A percentile compares a stretch with the other conserved stretches of the same genome.
Conservation (phyloP, 1,139 yeast genomes). For the Scheffersomyces segobiensis region DNA sequence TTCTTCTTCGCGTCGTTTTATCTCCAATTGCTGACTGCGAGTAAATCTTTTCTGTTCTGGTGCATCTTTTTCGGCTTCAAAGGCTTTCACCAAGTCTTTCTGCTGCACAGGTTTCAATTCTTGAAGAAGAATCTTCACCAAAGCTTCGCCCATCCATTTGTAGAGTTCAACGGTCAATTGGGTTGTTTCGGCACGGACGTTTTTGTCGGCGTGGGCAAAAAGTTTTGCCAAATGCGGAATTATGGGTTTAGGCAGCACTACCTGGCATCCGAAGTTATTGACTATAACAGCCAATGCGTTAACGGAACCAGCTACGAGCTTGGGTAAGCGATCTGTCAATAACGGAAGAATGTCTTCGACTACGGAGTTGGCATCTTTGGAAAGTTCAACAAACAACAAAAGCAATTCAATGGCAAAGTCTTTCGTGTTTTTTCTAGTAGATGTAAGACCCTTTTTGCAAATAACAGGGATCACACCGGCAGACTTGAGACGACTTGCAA, state of each 20-base stretch:
- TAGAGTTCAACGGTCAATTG: conserved; percentile 69
- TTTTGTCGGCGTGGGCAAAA: conserved; percentile 85
- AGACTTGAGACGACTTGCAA: conserved; percentile 37
- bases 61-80: conserved; percentile 51
- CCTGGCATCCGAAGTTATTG: conserved; percentile 67
- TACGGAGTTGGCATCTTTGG: conserved; percentile 62
- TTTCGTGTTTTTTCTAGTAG: conserved; percentile 77
- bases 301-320: conserved; percentile 70
- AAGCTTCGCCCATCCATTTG: conserved; percentile 72
- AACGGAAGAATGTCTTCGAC: conserved; percentile 69
- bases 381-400: conserved; percentile 59
- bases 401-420: conserved; percentile 64
- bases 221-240: conserved; percentile 64
- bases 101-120: conserved; percentile 90
- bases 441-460: conserved; percentile 78
- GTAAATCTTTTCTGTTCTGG: conserved; percentile 57
- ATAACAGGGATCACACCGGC: conserved; percentile 54
- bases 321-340: conserved; percentile 68
- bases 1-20: conserved; percentile 16
- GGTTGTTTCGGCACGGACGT: conserved; percentile 80
- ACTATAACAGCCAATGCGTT: conserved; percentile 58
- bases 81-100: conserved; percentile 73
- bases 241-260: conserved; percentile 57
- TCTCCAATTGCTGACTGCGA: conserved; percentile 44
- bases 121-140: conserved; percentile 61